These are phyloP conservation scores for Thelonectria olida DNA, from an alignment of 2,329 filamentous ascomycete genomes.

Conservation along the genomic window DNA sequence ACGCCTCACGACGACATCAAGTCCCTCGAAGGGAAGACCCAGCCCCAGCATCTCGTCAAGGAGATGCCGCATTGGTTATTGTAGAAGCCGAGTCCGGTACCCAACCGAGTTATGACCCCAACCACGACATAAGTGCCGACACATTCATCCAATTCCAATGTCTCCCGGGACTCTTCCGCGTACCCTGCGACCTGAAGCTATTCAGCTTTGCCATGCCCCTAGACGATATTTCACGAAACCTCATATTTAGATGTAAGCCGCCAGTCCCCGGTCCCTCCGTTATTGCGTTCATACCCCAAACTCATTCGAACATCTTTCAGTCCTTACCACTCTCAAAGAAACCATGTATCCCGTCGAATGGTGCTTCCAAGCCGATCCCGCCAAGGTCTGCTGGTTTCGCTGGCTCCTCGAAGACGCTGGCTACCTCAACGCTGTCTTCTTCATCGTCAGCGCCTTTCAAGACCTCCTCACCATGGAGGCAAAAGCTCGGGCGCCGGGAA, in stretches of 20 bases:
- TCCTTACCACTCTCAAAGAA: slow-evolving; percentile 39
- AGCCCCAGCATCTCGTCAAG: too few relatives aligned
- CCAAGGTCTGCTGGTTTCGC: slow-evolving; percentile 39
- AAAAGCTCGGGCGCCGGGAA: neutral
- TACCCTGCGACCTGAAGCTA: slow-evolving; percentile 28
- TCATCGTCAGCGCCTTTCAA: slow-evolving; percentile 36
- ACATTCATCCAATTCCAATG: slow-evolving; percentile 20
- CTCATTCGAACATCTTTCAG: slow-evolving; percentile 20
- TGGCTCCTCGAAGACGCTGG: slow-evolving; percentile 40
- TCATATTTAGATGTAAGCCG: slow-evolving; percentile 33
- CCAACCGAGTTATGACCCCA: neutral
- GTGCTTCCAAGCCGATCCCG: slow-evolving; percentile 36
- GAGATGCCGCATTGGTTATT: neutral
- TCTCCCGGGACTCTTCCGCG: slow-evolving; percentile 20
- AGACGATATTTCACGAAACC: slow-evolving; percentile 14
- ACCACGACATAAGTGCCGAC: neutral
- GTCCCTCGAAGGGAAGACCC: neutral
- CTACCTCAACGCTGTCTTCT: slow-evolving; percentile 39
- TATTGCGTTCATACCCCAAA: neutral
- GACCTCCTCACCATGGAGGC: slow-evolving; percentile 19
- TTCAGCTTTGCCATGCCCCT: slow-evolving; percentile 34
- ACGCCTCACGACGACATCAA: neutral
- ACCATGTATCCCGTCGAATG: slow-evolving; percentile 42
- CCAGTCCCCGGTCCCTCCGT: neutral
- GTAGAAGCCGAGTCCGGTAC: neutral